These are phyloP conservation scores for Alternaria burnsii DNA, from an alignment of 2,329 filamentous ascomycete genomes.

Conservation along the genomic window DNA sequence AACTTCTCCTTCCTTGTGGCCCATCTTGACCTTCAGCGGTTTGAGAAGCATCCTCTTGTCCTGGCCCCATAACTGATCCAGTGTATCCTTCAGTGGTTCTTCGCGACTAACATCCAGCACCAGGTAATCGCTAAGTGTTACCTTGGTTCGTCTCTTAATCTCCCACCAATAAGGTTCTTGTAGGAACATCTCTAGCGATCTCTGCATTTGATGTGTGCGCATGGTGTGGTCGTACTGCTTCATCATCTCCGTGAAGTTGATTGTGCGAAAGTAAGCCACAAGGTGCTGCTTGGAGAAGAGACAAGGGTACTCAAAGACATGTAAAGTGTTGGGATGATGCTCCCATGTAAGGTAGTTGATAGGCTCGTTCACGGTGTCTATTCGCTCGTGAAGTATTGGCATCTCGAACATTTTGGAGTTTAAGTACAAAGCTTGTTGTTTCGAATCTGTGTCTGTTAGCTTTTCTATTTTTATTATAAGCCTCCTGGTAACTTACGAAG, in stretches of 20 bases:
- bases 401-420: slow-evolving; percentile 72
- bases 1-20: slow-evolving; percentile 81
- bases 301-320: slow-evolving; percentile 82
- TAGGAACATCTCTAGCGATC: slow-evolving; percentile 35
- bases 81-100: slow-evolving; percentile 56
- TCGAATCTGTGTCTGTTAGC: slow-evolving; percentile 35
- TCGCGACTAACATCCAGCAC: slow-evolving; percentile 56
- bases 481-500: slow-evolving; percentile 63
- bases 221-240: slow-evolving; percentile 69
- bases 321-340: slow-evolving; percentile 69
- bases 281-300: slow-evolving; percentile 77
- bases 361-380: slow-evolving; percentile 79
- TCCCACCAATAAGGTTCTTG: slow-evolving; percentile 33
- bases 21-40: slow-evolving; percentile 87
- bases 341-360: slow-evolving; percentile 70
- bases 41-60: slow-evolving; percentile 82
- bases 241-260: slow-evolving; percentile 89
- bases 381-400: slow-evolving; percentile 76
- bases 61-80: slow-evolving; percentile 89
- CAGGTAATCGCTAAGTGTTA: slow-evolving; percentile 52
- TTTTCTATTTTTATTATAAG: too few relatives aligned
- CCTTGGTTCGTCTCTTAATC: slow-evolving; percentile 45
- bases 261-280: slow-evolving; percentile 84
- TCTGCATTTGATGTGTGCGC: slow-evolving; percentile 39
- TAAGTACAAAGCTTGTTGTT: slow-evolving; percentile 58